Evolutionary conservation across 495 filamentous ascomycete genomes (phyloP).

Genomic region (Podospora conica): DNA sequence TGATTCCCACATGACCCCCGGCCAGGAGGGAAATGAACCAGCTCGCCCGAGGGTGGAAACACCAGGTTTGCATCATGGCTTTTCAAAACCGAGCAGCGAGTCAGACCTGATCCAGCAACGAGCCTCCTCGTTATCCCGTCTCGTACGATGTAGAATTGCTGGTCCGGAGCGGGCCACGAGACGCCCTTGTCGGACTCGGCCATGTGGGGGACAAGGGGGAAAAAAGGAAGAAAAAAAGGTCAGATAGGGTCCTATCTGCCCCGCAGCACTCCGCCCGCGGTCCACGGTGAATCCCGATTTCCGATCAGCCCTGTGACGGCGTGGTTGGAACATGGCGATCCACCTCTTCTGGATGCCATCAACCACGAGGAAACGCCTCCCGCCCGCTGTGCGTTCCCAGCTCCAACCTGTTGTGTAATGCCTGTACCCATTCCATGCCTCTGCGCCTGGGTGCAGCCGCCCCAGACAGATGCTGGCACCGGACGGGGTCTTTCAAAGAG

Average conservation of each 20-base stretch:
- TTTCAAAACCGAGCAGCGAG: constrained; percentile 5
- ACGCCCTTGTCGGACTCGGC: not conserved
- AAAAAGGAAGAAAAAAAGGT: not conserved
- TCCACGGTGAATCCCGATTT: not conserved
- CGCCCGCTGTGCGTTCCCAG: not conserved
- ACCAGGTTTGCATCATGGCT: not conserved
- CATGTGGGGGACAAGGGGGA: not conserved
- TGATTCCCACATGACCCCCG: not conserved
- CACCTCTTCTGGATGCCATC: not conserved
- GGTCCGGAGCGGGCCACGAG: not conserved
- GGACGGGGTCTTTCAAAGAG: not conserved
- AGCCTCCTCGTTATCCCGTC: not conserved
- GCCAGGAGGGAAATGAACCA: constrained; percentile 1
- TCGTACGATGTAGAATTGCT: constrained; percentile 13
- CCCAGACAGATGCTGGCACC: not conserved
- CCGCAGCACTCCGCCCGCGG: not conserved
- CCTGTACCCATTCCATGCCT: not conserved
- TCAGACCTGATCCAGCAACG: constrained; percentile 2
- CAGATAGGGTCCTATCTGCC: too few relatives aligned
- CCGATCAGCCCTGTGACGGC: not conserved
- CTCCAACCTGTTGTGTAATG: not conserved
- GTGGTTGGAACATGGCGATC: not conserved
- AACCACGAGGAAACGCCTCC: not conserved
- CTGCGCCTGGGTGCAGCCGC: not conserved
- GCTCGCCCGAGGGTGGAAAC: not conserved